Conservation (phyloP, 345 rosid species). For the Passiflora organensis region DNA sequence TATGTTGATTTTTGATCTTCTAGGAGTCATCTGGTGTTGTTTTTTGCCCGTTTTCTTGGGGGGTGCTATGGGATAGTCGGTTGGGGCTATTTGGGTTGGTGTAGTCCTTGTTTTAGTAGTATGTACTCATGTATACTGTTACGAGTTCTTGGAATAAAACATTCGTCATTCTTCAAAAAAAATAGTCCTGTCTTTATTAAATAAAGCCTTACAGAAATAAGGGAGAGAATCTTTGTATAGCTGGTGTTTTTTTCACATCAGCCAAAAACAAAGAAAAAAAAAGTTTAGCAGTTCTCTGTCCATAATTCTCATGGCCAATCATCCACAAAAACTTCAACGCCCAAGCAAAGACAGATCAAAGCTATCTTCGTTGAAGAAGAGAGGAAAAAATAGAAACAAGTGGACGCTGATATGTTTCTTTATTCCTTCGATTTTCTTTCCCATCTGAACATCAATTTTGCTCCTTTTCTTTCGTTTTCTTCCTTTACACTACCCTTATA, state of each 20-base stretch:
- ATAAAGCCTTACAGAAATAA: slow-evolving; percentile 25
- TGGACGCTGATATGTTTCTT: slow-evolving; percentile 20
- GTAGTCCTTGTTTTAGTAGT: too few relatives aligned
- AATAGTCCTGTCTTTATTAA: slow-evolving; percentile 20
- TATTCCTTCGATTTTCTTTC: slow-evolving; percentile 25
- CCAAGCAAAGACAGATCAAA: slow-evolving; percentile 28
- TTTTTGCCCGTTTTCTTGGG: too few relatives aligned
- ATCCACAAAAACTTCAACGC: slow-evolving; percentile 11
- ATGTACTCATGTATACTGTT: too few relatives aligned
- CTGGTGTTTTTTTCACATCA: slow-evolving; percentile 13
- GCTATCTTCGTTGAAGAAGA: slow-evolving; percentile 24
- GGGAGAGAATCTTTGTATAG: slow-evolving; percentile 24
- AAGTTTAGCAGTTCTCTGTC: slow-evolving; percentile 1
- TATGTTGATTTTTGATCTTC: too few relatives aligned
- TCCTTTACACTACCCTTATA: neutral
- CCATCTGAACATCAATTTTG: slow-evolving; percentile 23
- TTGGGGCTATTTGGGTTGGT: too few relatives aligned
- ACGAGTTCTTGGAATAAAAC: too few relatives aligned
- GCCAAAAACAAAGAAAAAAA: slow-evolving; percentile 15
- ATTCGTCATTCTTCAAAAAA: too few relatives aligned
- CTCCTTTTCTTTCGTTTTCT: slow-evolving; percentile 1
- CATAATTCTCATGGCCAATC: slow-evolving; percentile 17
- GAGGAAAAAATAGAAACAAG: slow-evolving; percentile 31
- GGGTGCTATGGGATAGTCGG: too few relatives aligned
- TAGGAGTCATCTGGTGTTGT: too few relatives aligned